Conservation (phyloP, 768 basidiomycete genomes). For the Calvatia gigantea region DNA sequence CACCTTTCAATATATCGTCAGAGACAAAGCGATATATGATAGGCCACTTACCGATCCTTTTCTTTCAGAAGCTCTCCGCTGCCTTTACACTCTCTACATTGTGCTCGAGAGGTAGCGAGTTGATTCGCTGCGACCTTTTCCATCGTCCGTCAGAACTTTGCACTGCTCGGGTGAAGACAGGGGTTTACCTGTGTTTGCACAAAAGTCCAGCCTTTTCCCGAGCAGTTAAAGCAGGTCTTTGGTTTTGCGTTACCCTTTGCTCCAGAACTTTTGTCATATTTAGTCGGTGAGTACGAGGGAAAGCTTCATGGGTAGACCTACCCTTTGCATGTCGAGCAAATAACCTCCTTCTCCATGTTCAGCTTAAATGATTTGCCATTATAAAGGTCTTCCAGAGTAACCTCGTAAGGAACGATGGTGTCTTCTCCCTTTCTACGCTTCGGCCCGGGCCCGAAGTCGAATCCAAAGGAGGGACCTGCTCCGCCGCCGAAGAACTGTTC, state of each 20-base stretch:
- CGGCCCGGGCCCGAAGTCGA: conserved; percentile 59
- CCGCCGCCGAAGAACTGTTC: conserved; percentile 64
- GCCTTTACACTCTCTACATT: conserved; percentile 71
- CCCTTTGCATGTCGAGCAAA: conserved; percentile 84
- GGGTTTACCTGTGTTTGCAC: conserved; percentile 49
- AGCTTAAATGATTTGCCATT: conserved; percentile 87
- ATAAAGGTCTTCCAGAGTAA: conserved; percentile 90
- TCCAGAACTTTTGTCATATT: conserved; percentile 55
- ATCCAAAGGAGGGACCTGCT: conserved; percentile 51
- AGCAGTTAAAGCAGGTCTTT: conserved; percentile 75
- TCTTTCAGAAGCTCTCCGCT: conserved; percentile 71
- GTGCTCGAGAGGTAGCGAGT: conserved; percentile 43
- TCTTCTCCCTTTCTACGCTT: conserved; percentile 64
- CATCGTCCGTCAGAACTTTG: neutral
- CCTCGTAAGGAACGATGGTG: conserved; percentile 73
- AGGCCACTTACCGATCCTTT: conserved; percentile 66
- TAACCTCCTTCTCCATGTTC: conserved; percentile 81
- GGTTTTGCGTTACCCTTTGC: conserved; percentile 82
- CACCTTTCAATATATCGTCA: conserved; percentile 49
- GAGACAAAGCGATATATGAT: conserved; percentile 7
- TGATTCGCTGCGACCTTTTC: neutral
- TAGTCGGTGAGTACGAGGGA: conserved; percentile 10
- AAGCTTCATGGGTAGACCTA: conserved; percentile 26
- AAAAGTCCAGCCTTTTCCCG: conserved; percentile 77
- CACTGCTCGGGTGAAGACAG: neutral